phyloP scores from a whole-genome alignment of 2,329 filamentous ascomycete genomes.

The Bipolaris zeicola region DNA sequence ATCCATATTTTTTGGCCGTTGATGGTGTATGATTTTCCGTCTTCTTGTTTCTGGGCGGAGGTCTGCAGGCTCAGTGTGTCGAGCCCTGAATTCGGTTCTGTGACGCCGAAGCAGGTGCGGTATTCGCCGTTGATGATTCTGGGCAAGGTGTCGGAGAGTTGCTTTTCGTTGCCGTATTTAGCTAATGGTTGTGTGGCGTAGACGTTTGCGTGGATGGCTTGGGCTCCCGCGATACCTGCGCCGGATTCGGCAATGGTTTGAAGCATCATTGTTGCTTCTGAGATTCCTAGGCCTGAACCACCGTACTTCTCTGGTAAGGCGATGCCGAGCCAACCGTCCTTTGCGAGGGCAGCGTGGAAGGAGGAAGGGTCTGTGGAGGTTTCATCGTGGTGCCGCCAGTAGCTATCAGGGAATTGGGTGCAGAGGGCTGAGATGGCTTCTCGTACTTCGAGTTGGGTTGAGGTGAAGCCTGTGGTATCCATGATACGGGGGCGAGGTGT shows the following conservation, averaged over 20 bases:
- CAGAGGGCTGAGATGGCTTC: slow-evolving; percentile 73
- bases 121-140: slow-evolving; percentile 73
- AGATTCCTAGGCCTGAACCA: slow-evolving; percentile 76
- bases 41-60: slow-evolving; percentile 36
- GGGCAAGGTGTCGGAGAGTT: slow-evolving; percentile 68
- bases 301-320: slow-evolving; percentile 76
- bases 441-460: slow-evolving; percentile 73
- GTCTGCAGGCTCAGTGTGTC: slow-evolving; percentile 71
- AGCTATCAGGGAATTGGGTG: slow-evolving; percentile 70
- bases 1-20: slow-evolving; percentile 90
- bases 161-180: slow-evolving; percentile 70
- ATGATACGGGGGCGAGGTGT: slow-evolving; percentile 58
- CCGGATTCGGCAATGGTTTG: slow-evolving; percentile 80
- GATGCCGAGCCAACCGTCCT: slow-evolving; percentile 81
- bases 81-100: slow-evolving; percentile 80
- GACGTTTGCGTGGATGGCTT: slow-evolving; percentile 66
- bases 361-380: slow-evolving; percentile 73
- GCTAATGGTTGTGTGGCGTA: slow-evolving; percentile 78
- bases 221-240: slow-evolving; percentile 74
- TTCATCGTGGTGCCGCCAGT: slow-evolving; percentile 78
- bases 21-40: slow-evolving; percentile 65
- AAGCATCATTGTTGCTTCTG: slow-evolving; percentile 86
- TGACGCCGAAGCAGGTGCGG: slow-evolving; percentile 81
- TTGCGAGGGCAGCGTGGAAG: slow-evolving; percentile 75
- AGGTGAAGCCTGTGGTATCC: slow-evolving; percentile 74